Evolutionary conservation across 2,329 filamentous ascomycete species (phyloP), one percentile per base, ranked within the genome.

Genomic region (Ceratocystis papillata): DNA sequence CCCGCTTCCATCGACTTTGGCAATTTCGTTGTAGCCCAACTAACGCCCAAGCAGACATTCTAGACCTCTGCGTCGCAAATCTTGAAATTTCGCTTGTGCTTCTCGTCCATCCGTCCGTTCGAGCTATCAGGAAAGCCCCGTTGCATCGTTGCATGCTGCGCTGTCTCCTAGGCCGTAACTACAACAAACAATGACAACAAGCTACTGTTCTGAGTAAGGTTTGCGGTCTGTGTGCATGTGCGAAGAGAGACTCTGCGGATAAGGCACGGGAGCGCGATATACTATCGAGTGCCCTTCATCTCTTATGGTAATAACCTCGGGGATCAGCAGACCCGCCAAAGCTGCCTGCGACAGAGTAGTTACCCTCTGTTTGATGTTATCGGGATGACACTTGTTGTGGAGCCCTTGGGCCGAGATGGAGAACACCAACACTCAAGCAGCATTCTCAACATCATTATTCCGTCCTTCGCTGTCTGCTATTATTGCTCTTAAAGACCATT

Each of bases 181-280:
- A 59, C 55, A 59, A n/a, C 28, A 59, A 33, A 59, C 15, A 59
- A 59, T 33, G 30, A 37, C 25, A 59, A 59, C 55, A 59, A 37
- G n/a, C 25, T 59, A 15, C 55, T n/a, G 12, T 37, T 59, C 55
- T 37, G 17, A 17, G 55, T 3, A 59, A 59, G 12, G 3, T 3
- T 4, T 12, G 37, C 37, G 10, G 37, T 41, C 37, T 41, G 37
- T 41, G 37, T 41, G 37, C 37, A 41, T 41, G 10, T 12, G 37
- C 37, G 10, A 41, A 41, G 3, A 41, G 2, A 41, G 37, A 41
- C 37, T 12, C 37, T 4, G 37, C 3, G 37, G 10, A 41, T 12
- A 12, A 15, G 10, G 10, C 12, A 3, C 20, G 20, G 48, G 17
- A 22, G 48, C 8, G 7, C 6, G 5, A 50, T 20, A 20, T 50